A percentile compares a stretch with the other conserved stretches of the same genome.
Evolutionary conservation across 495 filamentous ascomycete genomes (phyloP).

Genomic region (Xylaria grammica): DNA sequence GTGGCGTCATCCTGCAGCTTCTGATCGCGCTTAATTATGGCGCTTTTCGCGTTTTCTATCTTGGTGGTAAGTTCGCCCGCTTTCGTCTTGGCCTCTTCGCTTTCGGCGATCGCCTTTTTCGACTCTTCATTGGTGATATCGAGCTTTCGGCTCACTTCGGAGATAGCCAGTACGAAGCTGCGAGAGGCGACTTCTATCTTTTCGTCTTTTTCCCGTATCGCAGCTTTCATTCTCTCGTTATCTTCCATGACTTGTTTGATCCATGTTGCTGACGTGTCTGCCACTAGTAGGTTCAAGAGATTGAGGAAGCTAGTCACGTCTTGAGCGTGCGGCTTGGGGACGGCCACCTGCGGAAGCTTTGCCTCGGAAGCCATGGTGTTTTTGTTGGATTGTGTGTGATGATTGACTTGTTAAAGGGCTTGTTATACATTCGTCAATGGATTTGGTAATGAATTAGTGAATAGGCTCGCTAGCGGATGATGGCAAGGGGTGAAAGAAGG

Average conservation of each 20-base stretch:
- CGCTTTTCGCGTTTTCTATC: neutral
- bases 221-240: neutral
- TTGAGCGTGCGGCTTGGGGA: too few species aligned
- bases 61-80: constrained; percentile 3
- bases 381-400: neutral
- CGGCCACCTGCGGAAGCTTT: neutral
- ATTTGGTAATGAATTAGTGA: too few species aligned
- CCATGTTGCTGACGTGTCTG: constrained; percentile 5
- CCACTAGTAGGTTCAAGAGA: neutral
- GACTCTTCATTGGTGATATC: neutral
- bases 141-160: neutral
- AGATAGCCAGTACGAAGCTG: neutral
- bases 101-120: constrained; percentile 10
- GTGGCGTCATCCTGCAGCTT: constrained; percentile 2
- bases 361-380: constrained; percentile 9
- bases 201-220: constrained; percentile 1
- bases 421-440: too few species aligned
- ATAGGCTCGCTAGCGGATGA: too few species aligned
- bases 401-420: too few species aligned
- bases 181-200: neutral
- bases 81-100: neutral
- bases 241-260: constrained; percentile 7
- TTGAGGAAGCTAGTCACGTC: constrained; percentile 8
- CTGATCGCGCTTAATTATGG: constrained; percentile 6
- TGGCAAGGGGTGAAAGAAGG: too few species aligned